A percentile compares a stretch with the other conserved stretches of the same genome.
Conservation (phyloP, 2,329 filamentous ascomycete genomes). For the Aspergillus sp. region DNA sequence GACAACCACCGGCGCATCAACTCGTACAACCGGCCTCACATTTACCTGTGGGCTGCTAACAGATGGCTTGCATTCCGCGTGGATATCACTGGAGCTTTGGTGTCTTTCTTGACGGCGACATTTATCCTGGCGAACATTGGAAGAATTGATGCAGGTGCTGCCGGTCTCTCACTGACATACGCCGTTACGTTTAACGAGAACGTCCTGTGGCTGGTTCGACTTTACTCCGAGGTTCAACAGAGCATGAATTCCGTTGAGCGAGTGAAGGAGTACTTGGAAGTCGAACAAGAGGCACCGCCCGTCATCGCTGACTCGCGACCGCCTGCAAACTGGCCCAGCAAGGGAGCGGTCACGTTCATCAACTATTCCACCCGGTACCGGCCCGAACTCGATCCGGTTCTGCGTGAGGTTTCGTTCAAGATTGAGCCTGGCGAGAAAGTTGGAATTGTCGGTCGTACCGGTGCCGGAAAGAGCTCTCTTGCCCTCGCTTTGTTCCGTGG, state of each 20-base stretch:
- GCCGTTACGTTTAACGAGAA: constrained; percentile 97
- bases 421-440: constrained; percentile 89
- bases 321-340: constrained; percentile 78
- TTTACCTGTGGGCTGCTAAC: constrained; percentile 95
- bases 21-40: constrained; percentile 87
- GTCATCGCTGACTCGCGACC: constrained; percentile 80
- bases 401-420: constrained; percentile 82
- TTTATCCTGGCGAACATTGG: constrained; percentile 87
- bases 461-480: constrained; percentile 94
- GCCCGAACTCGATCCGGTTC: constrained; percentile 81
- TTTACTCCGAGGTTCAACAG: constrained; percentile 95
- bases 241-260: constrained; percentile 99
- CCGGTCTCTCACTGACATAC: constrained; percentile 92
- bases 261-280: constrained; percentile 94
- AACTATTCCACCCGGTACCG: constrained; percentile 90
- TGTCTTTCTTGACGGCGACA: constrained; percentile 89
- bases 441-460: constrained; percentile 92
- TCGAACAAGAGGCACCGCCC: constrained; percentile 86
- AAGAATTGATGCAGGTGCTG: constrained; percentile 84
- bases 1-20: constrained; percentile 91
- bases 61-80: constrained; percentile 94
- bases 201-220: constrained; percentile 90
- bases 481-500: constrained; percentile 92
- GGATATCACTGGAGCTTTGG: constrained; percentile 85
- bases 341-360: constrained; percentile 85